A percentile compares a stretch with the other conserved stretches of the same genome.
Conservation (phyloP, 2,329 filamentous ascomycete genomes). For the Aspergillus aculeatinus region DNA sequence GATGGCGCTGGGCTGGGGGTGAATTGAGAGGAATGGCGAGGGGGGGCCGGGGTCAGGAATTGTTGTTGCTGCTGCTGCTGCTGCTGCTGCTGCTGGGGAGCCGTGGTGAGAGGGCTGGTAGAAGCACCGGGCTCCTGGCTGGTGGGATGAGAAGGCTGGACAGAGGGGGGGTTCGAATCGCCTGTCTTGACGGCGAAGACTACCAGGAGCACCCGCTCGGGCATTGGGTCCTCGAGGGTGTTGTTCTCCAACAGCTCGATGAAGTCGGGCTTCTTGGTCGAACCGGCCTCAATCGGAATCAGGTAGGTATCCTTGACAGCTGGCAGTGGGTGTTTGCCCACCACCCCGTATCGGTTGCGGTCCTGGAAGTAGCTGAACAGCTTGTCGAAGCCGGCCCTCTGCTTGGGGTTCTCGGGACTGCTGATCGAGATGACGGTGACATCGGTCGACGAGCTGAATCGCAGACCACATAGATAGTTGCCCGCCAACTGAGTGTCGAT, state of each 20-base stretch:
- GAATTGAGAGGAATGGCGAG: constrained; percentile 18
- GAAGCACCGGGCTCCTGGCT: constrained; percentile 35
- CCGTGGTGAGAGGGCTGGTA: constrained; percentile 34
- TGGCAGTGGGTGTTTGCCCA: constrained; percentile 70
- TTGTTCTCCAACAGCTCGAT: constrained; percentile 86
- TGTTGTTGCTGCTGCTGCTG: constrained; percentile 28
- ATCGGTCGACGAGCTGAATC: constrained; percentile 79
- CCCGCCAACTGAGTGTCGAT: constrained; percentile 81
- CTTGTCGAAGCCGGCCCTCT: constrained; percentile 64
- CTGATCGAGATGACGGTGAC: constrained; percentile 75
- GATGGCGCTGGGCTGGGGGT: constrained; percentile 26
- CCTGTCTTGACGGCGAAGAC: constrained; percentile 77
- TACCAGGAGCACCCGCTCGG: constrained; percentile 75
- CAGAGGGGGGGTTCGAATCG: constrained; percentile 42
- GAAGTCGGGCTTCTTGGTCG: constrained; percentile 72
- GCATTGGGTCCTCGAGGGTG: constrained; percentile 67
- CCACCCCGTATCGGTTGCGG: constrained; percentile 82
- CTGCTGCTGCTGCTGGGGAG: constrained; percentile 28
- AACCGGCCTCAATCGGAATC: constrained; percentile 75
- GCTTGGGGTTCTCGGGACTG: constrained; percentile 58
- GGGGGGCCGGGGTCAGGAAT: constrained; percentile 24
- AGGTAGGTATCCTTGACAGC: constrained; percentile 90
- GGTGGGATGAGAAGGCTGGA: constrained; percentile 41
- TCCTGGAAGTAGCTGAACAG: constrained; percentile 85
- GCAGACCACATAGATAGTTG: constrained; percentile 84